Percentiles rank a stretch among this genome's conserved stretches.
Evolutionary conservation across 2,329 filamentous ascomycete species (phyloP).

Genomic region (Cadophora gregata): DNA sequence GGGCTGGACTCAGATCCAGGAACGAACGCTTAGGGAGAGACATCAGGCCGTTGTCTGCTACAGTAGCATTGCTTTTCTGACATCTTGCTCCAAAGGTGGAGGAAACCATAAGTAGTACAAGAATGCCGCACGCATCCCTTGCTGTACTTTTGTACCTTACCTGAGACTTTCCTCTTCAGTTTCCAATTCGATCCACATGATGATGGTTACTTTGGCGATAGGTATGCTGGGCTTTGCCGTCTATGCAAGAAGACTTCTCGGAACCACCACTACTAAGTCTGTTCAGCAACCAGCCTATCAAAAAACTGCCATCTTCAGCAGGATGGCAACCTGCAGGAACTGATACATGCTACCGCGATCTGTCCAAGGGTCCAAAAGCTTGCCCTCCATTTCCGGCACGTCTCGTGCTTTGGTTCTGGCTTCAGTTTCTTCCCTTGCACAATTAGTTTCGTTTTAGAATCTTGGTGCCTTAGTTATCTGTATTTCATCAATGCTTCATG

Average conservation of each 20-base stretch:
- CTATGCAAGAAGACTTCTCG: neutral
- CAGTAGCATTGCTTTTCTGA: neutral
- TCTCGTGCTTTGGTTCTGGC: neutral
- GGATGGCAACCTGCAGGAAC: conserved; percentile 10
- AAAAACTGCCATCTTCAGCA: neutral
- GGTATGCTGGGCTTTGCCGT: neutral
- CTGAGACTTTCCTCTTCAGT: neutral
- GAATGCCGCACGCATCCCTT: conserved; percentile 9
- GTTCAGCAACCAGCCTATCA: too few relatives aligned
- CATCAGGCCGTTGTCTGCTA: conserved; percentile 4
- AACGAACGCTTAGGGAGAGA: neutral
- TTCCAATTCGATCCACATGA: neutral
- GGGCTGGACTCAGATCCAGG: neutral
- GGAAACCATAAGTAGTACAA: too few relatives aligned
- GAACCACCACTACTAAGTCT: neutral
- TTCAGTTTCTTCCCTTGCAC: neutral
- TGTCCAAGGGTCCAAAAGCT: neutral
- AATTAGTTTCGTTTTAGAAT: neutral
- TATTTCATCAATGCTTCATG: neutral
- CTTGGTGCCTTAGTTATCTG: neutral
- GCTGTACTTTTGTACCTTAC: neutral
- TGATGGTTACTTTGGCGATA: neutral
- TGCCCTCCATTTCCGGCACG: neutral
- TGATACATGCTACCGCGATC: conserved; percentile 1
- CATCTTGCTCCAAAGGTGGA: neutral